A percentile compares a stretch with the other conserved stretches of the same genome.
Evolutionary conservation across 2,329 filamentous ascomycete species (phyloP).

Genomic region (Nemania sp.): DNA sequence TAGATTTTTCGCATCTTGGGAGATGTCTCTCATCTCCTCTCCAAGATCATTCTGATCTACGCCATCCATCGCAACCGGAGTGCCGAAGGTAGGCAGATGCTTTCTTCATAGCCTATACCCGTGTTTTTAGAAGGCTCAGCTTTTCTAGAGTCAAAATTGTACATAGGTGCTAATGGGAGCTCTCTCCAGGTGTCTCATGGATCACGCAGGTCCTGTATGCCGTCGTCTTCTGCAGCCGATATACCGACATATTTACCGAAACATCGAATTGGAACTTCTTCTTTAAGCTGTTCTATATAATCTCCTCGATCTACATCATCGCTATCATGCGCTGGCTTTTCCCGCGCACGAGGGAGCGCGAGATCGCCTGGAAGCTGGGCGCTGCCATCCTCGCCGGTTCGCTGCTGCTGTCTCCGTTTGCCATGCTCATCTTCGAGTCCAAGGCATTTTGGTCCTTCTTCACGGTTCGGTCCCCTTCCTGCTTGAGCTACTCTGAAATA

Average conservation of each 20-base stretch:
- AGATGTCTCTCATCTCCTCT: slow-evolving; percentile 81
- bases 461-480: slow-evolving; percentile 46
- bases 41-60: slow-evolving; percentile 88
- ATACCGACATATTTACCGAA: slow-evolving; percentile 76
- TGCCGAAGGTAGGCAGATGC: slow-evolving; percentile 66
- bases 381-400: slow-evolving; percentile 68
- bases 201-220: slow-evolving; percentile 90
- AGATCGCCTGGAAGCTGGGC: slow-evolving; percentile 92
- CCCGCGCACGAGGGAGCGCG: slow-evolving; percentile 84
- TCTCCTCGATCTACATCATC: slow-evolving; percentile 83
- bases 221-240: slow-evolving; percentile 82
- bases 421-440: slow-evolving; percentile 67
- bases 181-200: slow-evolving; percentile 74
- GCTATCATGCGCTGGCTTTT: slow-evolving; percentile 84
- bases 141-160: too few species aligned
- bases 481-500: not conserved
- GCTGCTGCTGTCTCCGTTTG: slow-evolving; percentile 69
- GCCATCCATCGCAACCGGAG: slow-evolving; percentile 87
- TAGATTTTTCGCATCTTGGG: slow-evolving; percentile 76
- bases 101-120: slow-evolving; percentile 37
- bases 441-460: slow-evolving; percentile 52
- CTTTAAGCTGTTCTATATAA: slow-evolving; percentile 88
- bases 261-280: slow-evolving; percentile 68
- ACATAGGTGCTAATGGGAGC: too few species aligned
- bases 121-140: not conserved